These are phyloP conservation scores for Graphilbum ipis-grandicollis DNA, from an alignment of 2,329 filamentous ascomycete species.

Conservation along the genomic window DNA sequence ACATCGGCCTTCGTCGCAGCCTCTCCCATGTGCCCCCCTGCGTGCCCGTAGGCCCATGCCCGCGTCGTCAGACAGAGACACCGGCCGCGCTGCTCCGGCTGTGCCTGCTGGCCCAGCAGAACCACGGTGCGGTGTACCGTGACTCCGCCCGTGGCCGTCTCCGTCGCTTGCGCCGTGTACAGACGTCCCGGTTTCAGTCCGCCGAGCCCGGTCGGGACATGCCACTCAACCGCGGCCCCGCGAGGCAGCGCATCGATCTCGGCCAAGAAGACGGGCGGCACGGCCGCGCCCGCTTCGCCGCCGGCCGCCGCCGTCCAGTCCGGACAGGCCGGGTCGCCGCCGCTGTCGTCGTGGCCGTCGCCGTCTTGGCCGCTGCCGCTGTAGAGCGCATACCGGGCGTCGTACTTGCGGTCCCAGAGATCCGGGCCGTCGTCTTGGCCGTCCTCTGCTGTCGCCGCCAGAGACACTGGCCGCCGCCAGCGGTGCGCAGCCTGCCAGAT, in stretches of 20 bases:
- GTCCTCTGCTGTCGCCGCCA: conserved; percentile 11
- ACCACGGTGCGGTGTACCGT: too few relatives aligned
- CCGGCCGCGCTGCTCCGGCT: neutral
- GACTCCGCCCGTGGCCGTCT: too few relatives aligned
- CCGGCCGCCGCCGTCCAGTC: conserved; percentile 14
- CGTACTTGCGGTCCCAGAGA: conserved; percentile 50
- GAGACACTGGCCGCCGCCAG: too few relatives aligned
- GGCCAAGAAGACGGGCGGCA: conserved; percentile 55
- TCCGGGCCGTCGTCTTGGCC: conserved; percentile 41
- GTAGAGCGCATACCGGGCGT: conserved; percentile 26
- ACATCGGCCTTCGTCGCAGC: conserved; percentile 2
- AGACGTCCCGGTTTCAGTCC: conserved; percentile 11
- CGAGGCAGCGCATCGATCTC: conserved; percentile 66
- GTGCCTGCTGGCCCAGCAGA: neutral
- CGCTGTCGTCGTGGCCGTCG: conserved; percentile 3
- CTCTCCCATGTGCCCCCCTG: too few relatives aligned
- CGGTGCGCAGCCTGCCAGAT: conserved; percentile 31
- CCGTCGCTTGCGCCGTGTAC: too few relatives aligned
- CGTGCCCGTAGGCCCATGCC: conserved; percentile 3
- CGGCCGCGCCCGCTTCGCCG: conserved; percentile 4
- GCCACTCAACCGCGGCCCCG: conserved; percentile 67
- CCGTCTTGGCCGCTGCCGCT: conserved; percentile 6
- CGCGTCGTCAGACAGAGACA: neutral
- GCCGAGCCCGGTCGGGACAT: conserved; percentile 44
- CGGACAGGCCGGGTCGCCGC: conserved; percentile 33